Evolutionary conservation across 345 rosid species (phyloP), one percentile per base, ranked within the genome.

Genomic region (Citrus reticulata): DNA sequence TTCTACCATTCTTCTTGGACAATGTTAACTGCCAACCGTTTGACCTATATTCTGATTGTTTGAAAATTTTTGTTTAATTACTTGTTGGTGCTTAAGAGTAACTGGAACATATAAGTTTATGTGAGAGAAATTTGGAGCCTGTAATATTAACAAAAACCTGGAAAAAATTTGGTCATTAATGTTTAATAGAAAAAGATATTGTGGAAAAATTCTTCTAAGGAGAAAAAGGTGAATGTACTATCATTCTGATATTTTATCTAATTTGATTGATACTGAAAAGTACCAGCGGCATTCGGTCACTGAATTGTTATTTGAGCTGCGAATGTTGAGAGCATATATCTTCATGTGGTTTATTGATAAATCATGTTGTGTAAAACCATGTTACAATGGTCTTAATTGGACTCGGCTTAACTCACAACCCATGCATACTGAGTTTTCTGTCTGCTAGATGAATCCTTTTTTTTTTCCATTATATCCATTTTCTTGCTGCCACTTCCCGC

Each of bases 391-490:
- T 74, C n/a, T 62, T 40, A n/a, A 22, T 13, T 49, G 68, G 27
- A 42, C 68, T 74, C 39, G 61, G 35, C 35, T 73, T 37, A 51
- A 64, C 58, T 49, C 30, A 70, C 42, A 63, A 64, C 40, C 29
- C 4, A 59, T 51, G 46, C 42, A 65, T 57, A 7, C n/a, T 42
- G 59, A 40, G 3, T 25, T 64, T 51, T 81, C 20, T 63, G 40
- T 65, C 49, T 76, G 54, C 72, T 67, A 64, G 74, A 78, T 42
- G 54, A 62, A 80, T 76, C 72, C 9, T 22, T 70, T 68, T 40
- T 40, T 39, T 61, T n/a, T 8, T 27, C 40, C 17, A 25, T 24
- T 32, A 5, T 39, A 20, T 51, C 63, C 64, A 22, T 32, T 30
- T 66, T 63, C 49, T 66, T 25, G 29, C 35, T 34, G 60, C 68